Conservation (phyloP, 2,329 filamentous ascomycete species). For the Pseudogymnoascus sp. region DNA sequence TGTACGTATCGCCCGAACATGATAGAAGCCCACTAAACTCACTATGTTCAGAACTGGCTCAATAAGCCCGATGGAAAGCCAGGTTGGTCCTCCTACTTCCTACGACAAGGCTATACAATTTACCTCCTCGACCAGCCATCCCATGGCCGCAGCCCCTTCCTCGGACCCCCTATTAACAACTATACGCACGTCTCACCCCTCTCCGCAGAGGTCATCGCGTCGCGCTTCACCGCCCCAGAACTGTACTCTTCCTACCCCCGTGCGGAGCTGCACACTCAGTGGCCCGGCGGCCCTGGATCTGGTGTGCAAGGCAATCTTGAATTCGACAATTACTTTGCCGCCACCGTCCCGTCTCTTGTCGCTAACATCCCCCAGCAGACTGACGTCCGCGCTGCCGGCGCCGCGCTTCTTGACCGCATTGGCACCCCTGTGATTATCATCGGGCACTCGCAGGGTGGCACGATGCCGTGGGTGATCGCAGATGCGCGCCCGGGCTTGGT, state of each 20-base stretch:
- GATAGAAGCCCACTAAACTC: neutral
- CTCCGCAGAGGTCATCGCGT: slow-evolving; percentile 20
- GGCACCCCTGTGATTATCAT: slow-evolving; percentile 21
- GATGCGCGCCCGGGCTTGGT: slow-evolving; percentile 36
- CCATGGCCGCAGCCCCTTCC: slow-evolving; percentile 18
- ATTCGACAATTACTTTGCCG: slow-evolving; percentile 31
- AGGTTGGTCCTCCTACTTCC: slow-evolving; percentile 42
- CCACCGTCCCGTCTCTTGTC: slow-evolving; percentile 32
- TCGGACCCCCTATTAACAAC: slow-evolving; percentile 18
- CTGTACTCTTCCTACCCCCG: slow-evolving; percentile 27
- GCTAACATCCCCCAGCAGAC: slow-evolving; percentile 31
- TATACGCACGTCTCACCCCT: slow-evolving; percentile 10
- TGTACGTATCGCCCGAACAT: slow-evolving; percentile 15
- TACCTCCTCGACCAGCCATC: slow-evolving; percentile 33
- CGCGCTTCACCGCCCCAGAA: slow-evolving; percentile 24
- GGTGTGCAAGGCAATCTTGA: slow-evolving; percentile 21
- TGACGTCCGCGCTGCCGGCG: slow-evolving; percentile 34
- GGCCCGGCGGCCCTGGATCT: slow-evolving; percentile 26
- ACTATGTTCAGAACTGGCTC: slow-evolving; percentile 32
- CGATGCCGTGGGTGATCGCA: slow-evolving; percentile 35
- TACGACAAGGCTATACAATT: slow-evolving; percentile 37
- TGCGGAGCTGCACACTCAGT: slow-evolving; percentile 33
- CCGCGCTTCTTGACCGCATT: slow-evolving; percentile 25
- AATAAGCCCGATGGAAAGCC: slow-evolving; percentile 40
- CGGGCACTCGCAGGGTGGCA: slow-evolving; percentile 38